Evolutionary conservation across 495 filamentous ascomycete genomes (phyloP).

Genomic region (Aspergillus sparsus): DNA sequence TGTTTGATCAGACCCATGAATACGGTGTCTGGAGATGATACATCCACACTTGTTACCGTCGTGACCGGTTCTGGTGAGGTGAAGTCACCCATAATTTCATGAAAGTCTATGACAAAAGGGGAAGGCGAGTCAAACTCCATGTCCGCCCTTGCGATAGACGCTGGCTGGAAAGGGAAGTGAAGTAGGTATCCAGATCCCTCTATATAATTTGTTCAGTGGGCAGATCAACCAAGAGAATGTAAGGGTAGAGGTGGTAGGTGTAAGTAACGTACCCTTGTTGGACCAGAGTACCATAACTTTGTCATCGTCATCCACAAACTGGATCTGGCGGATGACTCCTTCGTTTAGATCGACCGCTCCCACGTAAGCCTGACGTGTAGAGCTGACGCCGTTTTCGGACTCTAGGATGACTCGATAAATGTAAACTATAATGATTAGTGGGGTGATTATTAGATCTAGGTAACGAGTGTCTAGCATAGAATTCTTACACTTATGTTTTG

Average conservation of each 20-base stretch:
- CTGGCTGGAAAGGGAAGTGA: slow-evolving; percentile 40
- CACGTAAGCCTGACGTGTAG: slow-evolving; percentile 43
- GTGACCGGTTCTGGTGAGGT: slow-evolving; percentile 21
- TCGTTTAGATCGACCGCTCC: slow-evolving; percentile 43
- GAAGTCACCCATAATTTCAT: slow-evolving; percentile 23
- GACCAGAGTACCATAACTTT: slow-evolving; percentile 53
- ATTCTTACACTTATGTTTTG: slow-evolving; percentile 38
- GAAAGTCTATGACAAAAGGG: slow-evolving; percentile 18
- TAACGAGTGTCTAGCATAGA: background rate
- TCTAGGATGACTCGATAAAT: slow-evolving; percentile 52
- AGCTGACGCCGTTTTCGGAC: slow-evolving; percentile 58
- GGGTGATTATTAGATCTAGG: slow-evolving; percentile 7
- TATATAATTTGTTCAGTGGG: background rate
- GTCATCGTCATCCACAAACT: slow-evolving; percentile 58
- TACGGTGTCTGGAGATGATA: slow-evolving; percentile 20
- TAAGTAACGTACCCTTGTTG: slow-evolving; percentile 38
- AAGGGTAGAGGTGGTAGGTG: slow-evolving; percentile 15
- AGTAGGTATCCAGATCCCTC: slow-evolving; percentile 38
- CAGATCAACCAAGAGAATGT: slow-evolving; percentile 10
- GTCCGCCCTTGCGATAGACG: slow-evolving; percentile 3
- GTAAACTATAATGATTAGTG: slow-evolving; percentile 39
- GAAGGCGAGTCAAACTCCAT: slow-evolving; percentile 5
- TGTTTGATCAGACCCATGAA: slow-evolving; percentile 32
- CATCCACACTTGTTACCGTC: slow-evolving; percentile 27
- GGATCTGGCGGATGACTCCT: slow-evolving; percentile 52